Evolutionary conservation across 2,329 filamentous ascomycete species (phyloP), one percentile per base, ranked within the genome.

Genomic region (Rachicladosporium sp.): DNA sequence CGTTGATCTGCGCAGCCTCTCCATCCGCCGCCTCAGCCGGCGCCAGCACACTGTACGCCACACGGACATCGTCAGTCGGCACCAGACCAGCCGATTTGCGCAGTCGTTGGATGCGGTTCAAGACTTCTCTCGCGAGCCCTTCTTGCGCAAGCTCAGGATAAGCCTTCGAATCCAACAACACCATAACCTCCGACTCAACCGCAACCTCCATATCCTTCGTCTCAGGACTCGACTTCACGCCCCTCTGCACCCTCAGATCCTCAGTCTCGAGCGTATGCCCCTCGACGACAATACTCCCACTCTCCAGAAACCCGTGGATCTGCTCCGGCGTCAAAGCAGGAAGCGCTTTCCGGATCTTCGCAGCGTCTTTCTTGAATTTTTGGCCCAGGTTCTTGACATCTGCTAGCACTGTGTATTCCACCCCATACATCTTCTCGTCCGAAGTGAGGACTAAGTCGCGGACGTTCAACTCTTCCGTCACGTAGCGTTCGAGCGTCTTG

Each of bases 351-450:
- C 93, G 93, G 50, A 96, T 87, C 58, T 82, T 85, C 48, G 79
- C 77, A 48, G 87, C 84, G 54, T 95, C 88, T 65, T 94, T 95
- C 72, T 93, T 93, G 51, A 96, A 73, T 68, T 96, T 96, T 74
- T 94, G 94, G 48, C 91, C 91, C 10, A 98, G 72, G 2, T 84
- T 82, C 10, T 91, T 87, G 82, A 91, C 95, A 62, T 98, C 91
- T 6, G 87, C 88, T 31, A 75, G 77, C 10, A 89, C 85, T 45
- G 82, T 86, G 65, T 95, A 93, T 57, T 91, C 80, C 33, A 98
- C 87, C 39, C 87, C 84, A 67, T 95, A 95, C 59, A 81, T 84
- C 40, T 77, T 80, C 64, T 96, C 91, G 47, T 96, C 87, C 5
- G 76, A 79, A 2, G 85, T 86, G 38, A 95, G 71, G 8, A 94